Conservation (phyloP, 192 early-diverging fungal species). For the Diversispora epigaea region DNA sequence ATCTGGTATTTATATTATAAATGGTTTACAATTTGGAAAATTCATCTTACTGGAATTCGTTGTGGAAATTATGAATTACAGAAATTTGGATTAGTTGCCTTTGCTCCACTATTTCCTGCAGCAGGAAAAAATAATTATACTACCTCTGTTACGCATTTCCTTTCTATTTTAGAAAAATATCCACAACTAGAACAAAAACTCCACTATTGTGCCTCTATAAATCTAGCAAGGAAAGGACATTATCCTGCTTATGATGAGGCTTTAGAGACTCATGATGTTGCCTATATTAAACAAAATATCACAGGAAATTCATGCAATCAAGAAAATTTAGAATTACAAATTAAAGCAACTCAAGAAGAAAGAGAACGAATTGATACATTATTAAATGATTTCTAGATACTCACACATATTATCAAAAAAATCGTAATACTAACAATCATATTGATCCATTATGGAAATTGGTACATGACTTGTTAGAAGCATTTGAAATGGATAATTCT, state of each 20-base stretch:
- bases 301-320: neutral
- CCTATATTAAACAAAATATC: neutral
- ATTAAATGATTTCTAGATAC: neutral
- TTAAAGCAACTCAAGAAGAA: neutral
- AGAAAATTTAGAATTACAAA: neutral
- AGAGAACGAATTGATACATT: neutral
- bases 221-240: neutral
- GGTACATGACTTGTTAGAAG: too few species aligned
- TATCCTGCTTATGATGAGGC: neutral
- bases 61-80: neutral
- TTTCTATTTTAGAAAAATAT: neutral
- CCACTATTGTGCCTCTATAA: neutral
- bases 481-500: neutral
- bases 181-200: neutral
- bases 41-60: neutral
- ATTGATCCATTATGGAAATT: neutral
- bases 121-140: neutral
- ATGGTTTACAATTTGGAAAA: neutral
- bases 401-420: neutral
- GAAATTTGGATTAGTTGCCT: neutral
- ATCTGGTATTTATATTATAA: slow-evolving; percentile 15
- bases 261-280: neutral
- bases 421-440: neutral
- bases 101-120: neutral
- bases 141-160: neutral